Evolutionary conservation across 2,329 filamentous ascomycete genomes (phyloP).

Genomic region (Xylaria digitata): DNA sequence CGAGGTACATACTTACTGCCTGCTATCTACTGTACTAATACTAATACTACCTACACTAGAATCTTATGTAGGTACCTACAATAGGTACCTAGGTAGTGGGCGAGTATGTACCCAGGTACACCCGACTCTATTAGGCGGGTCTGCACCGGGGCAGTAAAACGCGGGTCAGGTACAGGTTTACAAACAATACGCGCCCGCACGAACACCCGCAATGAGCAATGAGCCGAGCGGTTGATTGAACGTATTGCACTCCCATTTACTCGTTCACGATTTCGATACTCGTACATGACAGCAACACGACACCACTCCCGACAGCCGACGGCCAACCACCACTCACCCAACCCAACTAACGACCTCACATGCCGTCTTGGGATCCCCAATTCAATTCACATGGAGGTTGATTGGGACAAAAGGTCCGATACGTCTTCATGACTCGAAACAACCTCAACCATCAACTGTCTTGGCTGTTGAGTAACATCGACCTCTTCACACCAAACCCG

Average conservation of each 20-base stretch:
- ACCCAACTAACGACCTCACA: slow-evolving; percentile 13
- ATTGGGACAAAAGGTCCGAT: slow-evolving; percentile 52
- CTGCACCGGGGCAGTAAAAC: slow-evolving; percentile 16
- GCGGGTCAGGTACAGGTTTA: slow-evolving; percentile 14
- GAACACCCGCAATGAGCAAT: slow-evolving; percentile 5
- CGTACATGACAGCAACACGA: not conserved
- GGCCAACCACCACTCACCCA: slow-evolving; percentile 20
- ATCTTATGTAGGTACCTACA: too few species aligned
- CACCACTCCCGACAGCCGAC: not conserved
- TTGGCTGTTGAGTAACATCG: slow-evolving; percentile 65
- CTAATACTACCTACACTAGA: too few species aligned
- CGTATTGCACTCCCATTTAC: not conserved
- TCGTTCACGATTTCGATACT: not conserved
- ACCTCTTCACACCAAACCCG: slow-evolving; percentile 55
- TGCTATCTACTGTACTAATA: too few species aligned
- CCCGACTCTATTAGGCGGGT: too few species aligned
- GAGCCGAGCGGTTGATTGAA: not conserved
- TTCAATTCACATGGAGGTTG: slow-evolving; percentile 48
- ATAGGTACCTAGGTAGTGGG: slow-evolving; percentile 24
- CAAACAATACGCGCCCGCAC: slow-evolving; percentile 21
- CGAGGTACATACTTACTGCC: too few species aligned
- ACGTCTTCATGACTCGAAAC: slow-evolving; percentile 71
- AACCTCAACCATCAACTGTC: slow-evolving; percentile 68
- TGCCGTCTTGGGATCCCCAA: slow-evolving; percentile 34
- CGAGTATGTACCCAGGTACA: too few species aligned